phyloP scores from a whole-genome alignment of 2,329 filamentous ascomycete species.

The Cercospora nicotianae region DNA sequence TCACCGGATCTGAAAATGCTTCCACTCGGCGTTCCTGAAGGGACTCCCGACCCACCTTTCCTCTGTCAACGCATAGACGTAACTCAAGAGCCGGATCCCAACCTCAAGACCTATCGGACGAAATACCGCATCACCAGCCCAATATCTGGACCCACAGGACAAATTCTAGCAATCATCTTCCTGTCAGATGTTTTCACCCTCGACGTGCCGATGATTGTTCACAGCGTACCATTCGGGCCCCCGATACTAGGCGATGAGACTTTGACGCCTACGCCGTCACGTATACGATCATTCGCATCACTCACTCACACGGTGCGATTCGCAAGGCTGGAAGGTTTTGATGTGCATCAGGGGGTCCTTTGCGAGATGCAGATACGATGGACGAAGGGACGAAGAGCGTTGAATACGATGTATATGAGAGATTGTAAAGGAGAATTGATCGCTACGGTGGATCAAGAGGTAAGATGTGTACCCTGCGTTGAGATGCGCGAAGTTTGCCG shows the following conservation, averaged over 20 bases:
- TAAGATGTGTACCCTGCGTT: not conserved
- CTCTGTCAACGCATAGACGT: not conserved
- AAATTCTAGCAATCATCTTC: slow-evolving; percentile 1
- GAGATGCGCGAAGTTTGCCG: not conserved
- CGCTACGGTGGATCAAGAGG: slow-evolving; percentile 10
- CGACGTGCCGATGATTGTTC: not conserved
- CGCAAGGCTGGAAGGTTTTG: slow-evolving; percentile 1
- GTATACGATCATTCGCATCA: not conserved
- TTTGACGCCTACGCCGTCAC: not conserved
- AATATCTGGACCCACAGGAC: not conserved
- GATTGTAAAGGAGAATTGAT: slow-evolving; percentile 5
- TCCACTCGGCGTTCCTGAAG: not conserved
- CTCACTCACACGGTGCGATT: slow-evolving; percentile 3
- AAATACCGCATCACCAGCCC: not conserved
- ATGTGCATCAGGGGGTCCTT: not conserved
- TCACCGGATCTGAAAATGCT: not conserved
- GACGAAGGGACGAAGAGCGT: not conserved
- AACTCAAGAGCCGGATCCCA: not conserved
- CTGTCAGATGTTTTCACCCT: slow-evolving; percentile 2
- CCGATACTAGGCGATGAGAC: not conserved
- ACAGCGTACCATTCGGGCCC: slow-evolving; percentile 3
- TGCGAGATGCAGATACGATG: slow-evolving; percentile 1
- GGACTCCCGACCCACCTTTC: not conserved
- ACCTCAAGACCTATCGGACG: not conserved
- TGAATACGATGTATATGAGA: not conserved